phyloP scores from a whole-genome alignment of 352 stramenopile species.

The Globisporangium cylindrosporum region DNA sequence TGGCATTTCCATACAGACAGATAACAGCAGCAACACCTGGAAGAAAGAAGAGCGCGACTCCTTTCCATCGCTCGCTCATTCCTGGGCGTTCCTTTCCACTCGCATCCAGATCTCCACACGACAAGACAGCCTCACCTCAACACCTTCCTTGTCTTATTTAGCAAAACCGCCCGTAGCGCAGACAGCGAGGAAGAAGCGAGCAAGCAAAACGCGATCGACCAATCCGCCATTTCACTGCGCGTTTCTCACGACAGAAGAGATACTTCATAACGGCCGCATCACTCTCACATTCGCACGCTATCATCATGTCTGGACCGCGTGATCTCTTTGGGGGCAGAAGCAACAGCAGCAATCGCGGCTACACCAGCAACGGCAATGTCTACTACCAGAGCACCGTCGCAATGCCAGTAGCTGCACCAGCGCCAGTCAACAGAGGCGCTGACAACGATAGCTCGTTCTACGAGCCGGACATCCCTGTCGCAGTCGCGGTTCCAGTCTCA shows the following conservation, averaged over 20 bases:
- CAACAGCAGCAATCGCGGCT: slow-evolving; percentile 2
- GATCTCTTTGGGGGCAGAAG: slow-evolving; percentile 6
- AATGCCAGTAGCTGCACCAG: not conserved
- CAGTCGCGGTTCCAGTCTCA: slow-evolving; percentile 1
- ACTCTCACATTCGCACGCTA: not conserved
- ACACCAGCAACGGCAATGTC: slow-evolving; percentile 12
- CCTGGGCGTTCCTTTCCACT: not conserved
- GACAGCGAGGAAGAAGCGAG: not conserved
- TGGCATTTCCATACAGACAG: not conserved
- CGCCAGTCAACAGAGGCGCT: not conserved
- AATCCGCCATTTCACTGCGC: slow-evolving; percentile 1
- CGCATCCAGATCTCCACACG: not conserved
- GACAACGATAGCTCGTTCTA: not conserved
- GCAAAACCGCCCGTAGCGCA: not conserved
- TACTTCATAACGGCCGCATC: not conserved
- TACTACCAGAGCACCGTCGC: slow-evolving; percentile 16
- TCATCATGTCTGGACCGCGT: slow-evolving; percentile 5
- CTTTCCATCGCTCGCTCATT: slow-evolving; percentile 1
- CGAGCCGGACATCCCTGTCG: not conserved
- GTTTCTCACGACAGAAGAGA: not conserved
- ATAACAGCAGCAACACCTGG: not conserved
- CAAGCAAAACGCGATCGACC: not conserved
- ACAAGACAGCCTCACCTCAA: too few species aligned
- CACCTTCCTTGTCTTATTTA: too few species aligned
- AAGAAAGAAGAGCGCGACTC: not conserved